Base-by-base conservation (phyloP, 139 green algal genomes). In the Micromonas pusilla region DNA sequence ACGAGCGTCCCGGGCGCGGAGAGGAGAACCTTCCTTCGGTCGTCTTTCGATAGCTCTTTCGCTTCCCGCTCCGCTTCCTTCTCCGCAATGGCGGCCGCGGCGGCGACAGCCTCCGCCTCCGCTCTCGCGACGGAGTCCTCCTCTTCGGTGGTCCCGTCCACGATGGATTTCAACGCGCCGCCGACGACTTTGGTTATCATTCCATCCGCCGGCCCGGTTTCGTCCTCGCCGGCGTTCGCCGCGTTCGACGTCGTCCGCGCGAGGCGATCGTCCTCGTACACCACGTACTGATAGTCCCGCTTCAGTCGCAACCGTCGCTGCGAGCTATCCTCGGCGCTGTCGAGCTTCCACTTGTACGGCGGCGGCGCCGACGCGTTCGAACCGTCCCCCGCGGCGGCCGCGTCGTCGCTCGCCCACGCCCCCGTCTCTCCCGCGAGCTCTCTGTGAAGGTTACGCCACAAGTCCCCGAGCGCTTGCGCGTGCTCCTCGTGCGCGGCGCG, bases 331-430 rank as follows among this genome's bases (percentile, higher is more conserved):
- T 76, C 70, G 23, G 39, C 30, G 9, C 30, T 66, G 70, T 76
- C 70, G 6, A 76, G 34, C 34, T 76, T 76, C 70, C 70, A 76
- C 63, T 33, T 70, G 45, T 57, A 57, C 63, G 30, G 63, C 63
- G 28, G 28, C 19, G 13, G 30, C 9, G 63, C 9, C 28, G 63
- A n/a, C n/a, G n/a, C n/a, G n/a, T n/a, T n/a, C n/a, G n/a, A n/a
- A n/a, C n/a, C 6, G 34, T 66, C 20, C 25, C 3, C 39, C 4
- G 70, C 5, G 3, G 23, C 33, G 64, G 3, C 34, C 25, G 31
- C 3, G 3, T 21, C 5, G 3, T 5, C 23, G 21, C 3, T 3
- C 70, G 70, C 4, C 70, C 70, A 76, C 4, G 70, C 4, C 37
- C 70, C 70, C 3, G 23, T 28, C 39, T 76, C 70, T 3, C 36